Evolutionary conservation across 2,329 filamentous ascomycete genomes (phyloP), one percentile per base, ranked within the genome.

Genomic region (Hypoxylon sp.): DNA sequence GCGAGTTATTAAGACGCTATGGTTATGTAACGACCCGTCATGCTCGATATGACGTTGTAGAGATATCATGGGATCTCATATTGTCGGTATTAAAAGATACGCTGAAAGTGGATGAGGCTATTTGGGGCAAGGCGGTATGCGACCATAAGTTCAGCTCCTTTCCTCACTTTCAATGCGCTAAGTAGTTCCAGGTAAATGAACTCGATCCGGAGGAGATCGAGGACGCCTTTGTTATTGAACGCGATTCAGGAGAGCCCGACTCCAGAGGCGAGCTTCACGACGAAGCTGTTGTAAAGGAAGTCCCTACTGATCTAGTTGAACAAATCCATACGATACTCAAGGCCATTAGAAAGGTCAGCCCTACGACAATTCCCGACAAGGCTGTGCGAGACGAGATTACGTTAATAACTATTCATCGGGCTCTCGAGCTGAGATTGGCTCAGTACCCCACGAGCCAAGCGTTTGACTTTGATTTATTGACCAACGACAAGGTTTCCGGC

Each of bases 11-110:
- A 10, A 86, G 95, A 37, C 86, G 94, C 13, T 97, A 97, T 74
- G 95, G 95, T 17, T 97, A 97, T 75, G 89, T 94, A n/a, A 95
- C 93, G 0, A 82, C 88, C 30, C 91, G 90, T 71, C 95, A 97
- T 74, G 83, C 89, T 8, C 85, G 90, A 44, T 94, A 94, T 78
- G 94, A 97, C 73, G 93, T 97, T 0, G 91, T 93, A 0, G 95
- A 98, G 77, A 81, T 97, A 35, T 85, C 91, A 0, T 88, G 91
- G 81, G 81, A 84, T 0, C 74, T 89, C 7, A 84, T 95, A 22
- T 80, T 86, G 48, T 79, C 81, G 0, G 81, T 85, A 6, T 74
- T 85, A 37, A 77, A 78, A 17, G 74, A 79, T 10, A 75, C 81
- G 17, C 77, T 87, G 51, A 75, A 77, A 1, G 66, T 83, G 17